Evolutionary conservation across 202 grass and related monocot species (phyloP).

Genomic region (Setaria viridis): DNA sequence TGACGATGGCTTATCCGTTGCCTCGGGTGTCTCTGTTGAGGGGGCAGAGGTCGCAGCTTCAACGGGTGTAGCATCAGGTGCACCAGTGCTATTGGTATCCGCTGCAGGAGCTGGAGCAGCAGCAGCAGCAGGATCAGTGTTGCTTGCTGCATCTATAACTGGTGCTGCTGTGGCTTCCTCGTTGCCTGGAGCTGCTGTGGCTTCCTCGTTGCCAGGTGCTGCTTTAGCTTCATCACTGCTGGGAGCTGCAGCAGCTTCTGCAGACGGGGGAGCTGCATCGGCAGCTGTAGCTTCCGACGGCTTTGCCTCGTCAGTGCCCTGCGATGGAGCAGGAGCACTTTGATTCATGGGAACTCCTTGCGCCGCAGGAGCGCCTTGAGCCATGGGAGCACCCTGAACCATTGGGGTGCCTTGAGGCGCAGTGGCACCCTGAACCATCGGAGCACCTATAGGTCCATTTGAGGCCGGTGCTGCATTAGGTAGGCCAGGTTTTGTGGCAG

Average conservation of each 20-base stretch:
- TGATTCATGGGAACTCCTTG: slow-evolving; percentile 30
- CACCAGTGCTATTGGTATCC: slow-evolving; percentile 26
- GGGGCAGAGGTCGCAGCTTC: slow-evolving; percentile 33
- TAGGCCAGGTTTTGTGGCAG: slow-evolving; percentile 48
- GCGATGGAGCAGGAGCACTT: slow-evolving; percentile 29
- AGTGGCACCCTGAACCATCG: slow-evolving; percentile 51
- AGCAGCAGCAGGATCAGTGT: slow-evolving; percentile 27
- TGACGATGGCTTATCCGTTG: slow-evolving; percentile 41
- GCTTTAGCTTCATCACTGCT: slow-evolving; percentile 21
- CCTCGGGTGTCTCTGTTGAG: slow-evolving; percentile 30
- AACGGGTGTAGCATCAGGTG: slow-evolving; percentile 21
- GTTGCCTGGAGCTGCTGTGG: slow-evolving; percentile 9
- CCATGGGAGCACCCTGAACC: slow-evolving; percentile 26
- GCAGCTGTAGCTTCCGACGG: slow-evolving; percentile 21
- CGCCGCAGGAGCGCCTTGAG: slow-evolving; percentile 14
- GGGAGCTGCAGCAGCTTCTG: slow-evolving; percentile 33
- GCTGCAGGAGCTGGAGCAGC: slow-evolving; percentile 18
- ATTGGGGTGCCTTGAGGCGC: slow-evolving; percentile 28
- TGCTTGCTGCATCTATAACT: slow-evolving; percentile 31
- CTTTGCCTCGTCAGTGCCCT: slow-evolving; percentile 25
- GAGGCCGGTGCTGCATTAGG: slow-evolving; percentile 43
- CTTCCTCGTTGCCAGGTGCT: slow-evolving; percentile 26
- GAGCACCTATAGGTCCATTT: slow-evolving; percentile 59
- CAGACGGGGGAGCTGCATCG: background rate
- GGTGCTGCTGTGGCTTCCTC: slow-evolving; percentile 25